Conservation (phyloP, 1,284 basidiomycete species). For the Ganoderma resinaceum region DNA sequence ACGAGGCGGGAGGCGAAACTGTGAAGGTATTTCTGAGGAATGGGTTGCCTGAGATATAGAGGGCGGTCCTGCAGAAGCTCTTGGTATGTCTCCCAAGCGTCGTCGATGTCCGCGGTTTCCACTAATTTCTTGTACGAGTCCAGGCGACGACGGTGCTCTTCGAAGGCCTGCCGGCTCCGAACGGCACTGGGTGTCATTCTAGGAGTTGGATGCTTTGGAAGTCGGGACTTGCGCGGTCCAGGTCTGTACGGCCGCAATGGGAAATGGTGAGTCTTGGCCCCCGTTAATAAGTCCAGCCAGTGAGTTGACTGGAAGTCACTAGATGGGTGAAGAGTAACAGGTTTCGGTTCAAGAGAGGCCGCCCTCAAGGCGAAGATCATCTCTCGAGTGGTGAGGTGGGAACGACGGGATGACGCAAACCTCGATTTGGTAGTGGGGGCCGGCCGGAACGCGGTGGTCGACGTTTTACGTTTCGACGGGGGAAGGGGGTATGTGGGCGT, state of each 20-base stretch:
- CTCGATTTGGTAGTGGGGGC: slow-evolving; percentile 1
- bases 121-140: slow-evolving; percentile 36
- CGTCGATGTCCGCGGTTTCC: slow-evolving; percentile 46
- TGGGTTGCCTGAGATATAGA: slow-evolving; percentile 21
- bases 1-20: slow-evolving; percentile 64
- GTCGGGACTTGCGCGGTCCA: neutral
- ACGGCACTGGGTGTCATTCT: neutral
- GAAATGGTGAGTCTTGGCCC: slow-evolving; percentile 1
- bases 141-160: slow-evolving; percentile 15
- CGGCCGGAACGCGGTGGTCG: neutral
- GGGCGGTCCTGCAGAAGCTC: slow-evolving; percentile 44
- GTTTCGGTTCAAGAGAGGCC: neutral
- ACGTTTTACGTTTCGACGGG: slow-evolving; percentile 1
- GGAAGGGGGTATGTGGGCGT: neutral
- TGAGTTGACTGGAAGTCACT: neutral
- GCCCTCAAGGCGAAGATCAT: neutral
- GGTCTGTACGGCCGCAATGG: neutral
- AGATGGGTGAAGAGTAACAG: neutral
- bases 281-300: neutral
- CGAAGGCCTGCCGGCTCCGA: slow-evolving; percentile 10
- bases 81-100: slow-evolving; percentile 70
- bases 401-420: neutral
- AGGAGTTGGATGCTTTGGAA: neutral
- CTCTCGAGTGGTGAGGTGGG: neutral
- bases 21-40: slow-evolving; percentile 56